Evolutionary conservation across 1,284 basidiomycete genomes (phyloP).

Genomic region (Psilocybe mexicana): DNA sequence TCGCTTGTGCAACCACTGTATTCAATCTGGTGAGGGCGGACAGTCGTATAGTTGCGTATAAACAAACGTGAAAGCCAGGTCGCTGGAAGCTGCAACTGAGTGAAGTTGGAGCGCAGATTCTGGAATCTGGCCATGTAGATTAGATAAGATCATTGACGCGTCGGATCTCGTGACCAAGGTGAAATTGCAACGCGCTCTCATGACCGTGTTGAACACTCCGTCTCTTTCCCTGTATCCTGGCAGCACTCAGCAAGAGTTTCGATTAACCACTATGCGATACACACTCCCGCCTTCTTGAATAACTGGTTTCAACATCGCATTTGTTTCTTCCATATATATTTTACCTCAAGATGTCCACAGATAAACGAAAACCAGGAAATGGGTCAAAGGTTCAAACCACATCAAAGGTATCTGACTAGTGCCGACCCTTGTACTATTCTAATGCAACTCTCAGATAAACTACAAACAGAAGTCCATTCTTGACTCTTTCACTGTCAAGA

Average conservation of each 20-base stretch:
- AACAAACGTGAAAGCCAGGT: too few species aligned
- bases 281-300: not conserved
- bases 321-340: too few species aligned
- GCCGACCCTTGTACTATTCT: not conserved
- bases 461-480: slow-evolving; percentile 37
- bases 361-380: not conserved
- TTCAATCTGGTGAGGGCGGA: too few species aligned
- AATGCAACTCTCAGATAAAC: slow-evolving; percentile 2
- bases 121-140: too few species aligned
- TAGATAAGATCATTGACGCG: not conserved
- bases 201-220: not conserved
- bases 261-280: not conserved
- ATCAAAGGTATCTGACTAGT: not conserved
- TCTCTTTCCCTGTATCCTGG: not conserved
- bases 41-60: too few species aligned
- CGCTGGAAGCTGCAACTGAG: too few species aligned
- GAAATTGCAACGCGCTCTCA: slow-evolving; percentile 17
- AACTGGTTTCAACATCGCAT: not conserved
- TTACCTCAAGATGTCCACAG: not conserved
- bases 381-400: not conserved
- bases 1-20: too few species aligned
- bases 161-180: slow-evolving; percentile 13
- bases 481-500: slow-evolving; percentile 27
- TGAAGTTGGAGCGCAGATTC: too few species aligned
- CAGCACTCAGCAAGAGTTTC: not conserved